Evolutionary conservation across 768 basidiomycete species (phyloP), one percentile per base, ranked within the genome.

Genomic region (Galerina sulciceps): DNA sequence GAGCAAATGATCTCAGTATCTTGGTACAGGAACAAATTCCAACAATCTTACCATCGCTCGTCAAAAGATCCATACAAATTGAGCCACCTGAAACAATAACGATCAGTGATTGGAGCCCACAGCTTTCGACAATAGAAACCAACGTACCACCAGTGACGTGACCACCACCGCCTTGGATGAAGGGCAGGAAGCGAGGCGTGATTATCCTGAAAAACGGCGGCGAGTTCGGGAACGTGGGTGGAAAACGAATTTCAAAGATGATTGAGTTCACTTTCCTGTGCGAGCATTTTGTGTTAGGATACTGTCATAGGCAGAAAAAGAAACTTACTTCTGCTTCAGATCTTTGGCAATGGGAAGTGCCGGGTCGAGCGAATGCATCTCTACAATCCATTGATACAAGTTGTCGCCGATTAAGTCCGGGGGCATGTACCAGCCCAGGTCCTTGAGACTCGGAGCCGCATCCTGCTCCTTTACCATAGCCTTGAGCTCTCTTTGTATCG

Each of bases 121-220:
- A 18, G 18, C 18, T 8, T 17, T 51, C 9, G 36, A 44, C 20
- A 47, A 1, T 14, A 14, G 9, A 41, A 10, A 41, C 11, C 31
- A 34, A 63, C 73, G 23, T 59, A 82, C 85, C 88, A 63, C 79
- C 82, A 17, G 87, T 89, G 41, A 90, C 75, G 71, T 89, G 85
- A 0, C 88, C 89, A 8, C 89, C 88, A 3, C 88, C 89, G 15
- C 89, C 89, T 51, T 85, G 79, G 37, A 82, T 80, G 67, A 91
- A 91, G 0, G 88, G 86, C 36, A 89, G 68, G 72, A 91, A 88
- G 22, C 90, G 81, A 0, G 90, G 90, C 22, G 85, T 86, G 20
- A 92, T 79, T 34, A 91, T 85, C 55, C 90, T 82, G 73, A 91
- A 90, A 75, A 89, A 91, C 0, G 91, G 90, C 1, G 89, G 91